phyloP scores from a whole-genome alignment of 306 rosid species.

The Carpinus fangiana region DNA sequence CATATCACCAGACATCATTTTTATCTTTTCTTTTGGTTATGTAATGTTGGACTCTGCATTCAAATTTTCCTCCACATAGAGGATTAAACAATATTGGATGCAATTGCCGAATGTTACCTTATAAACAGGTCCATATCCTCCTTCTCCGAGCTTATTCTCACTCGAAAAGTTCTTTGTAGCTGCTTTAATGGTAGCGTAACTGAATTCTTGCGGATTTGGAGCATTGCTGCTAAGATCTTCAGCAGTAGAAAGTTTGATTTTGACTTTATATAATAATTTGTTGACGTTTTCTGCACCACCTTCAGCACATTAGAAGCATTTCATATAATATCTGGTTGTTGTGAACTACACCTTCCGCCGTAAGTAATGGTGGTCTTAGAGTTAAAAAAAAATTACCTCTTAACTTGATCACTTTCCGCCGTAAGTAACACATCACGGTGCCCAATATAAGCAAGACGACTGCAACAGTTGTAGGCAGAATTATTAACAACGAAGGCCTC shows the following conservation, averaged over 20 bases:
- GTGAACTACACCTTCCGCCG: background rate
- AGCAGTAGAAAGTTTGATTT: background rate
- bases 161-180: slow-evolving; percentile 53
- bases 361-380: background rate
- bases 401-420: background rate
- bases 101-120: slow-evolving; percentile 39
- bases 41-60: background rate
- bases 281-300: background rate
- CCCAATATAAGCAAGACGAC: background rate
- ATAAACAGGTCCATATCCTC: slow-evolving; percentile 52
- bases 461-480: slow-evolving; percentile 9
- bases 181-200: slow-evolving; percentile 37
- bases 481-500: background rate
- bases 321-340: background rate
- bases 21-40: background rate
- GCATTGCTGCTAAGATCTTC: slow-evolving; percentile 15
- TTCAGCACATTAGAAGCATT: background rate
- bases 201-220: slow-evolving; percentile 37
- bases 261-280: slow-evolving; percentile 4
- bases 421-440: background rate
- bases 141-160: slow-evolving; percentile 50
- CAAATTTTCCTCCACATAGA: background rate
- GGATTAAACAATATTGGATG: slow-evolving; percentile 1
- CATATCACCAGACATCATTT: background rate
- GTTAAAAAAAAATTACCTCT: background rate